Base-by-base conservation (phyloP, 306 rosid genomes). In the Begonia masoniana region DNA sequence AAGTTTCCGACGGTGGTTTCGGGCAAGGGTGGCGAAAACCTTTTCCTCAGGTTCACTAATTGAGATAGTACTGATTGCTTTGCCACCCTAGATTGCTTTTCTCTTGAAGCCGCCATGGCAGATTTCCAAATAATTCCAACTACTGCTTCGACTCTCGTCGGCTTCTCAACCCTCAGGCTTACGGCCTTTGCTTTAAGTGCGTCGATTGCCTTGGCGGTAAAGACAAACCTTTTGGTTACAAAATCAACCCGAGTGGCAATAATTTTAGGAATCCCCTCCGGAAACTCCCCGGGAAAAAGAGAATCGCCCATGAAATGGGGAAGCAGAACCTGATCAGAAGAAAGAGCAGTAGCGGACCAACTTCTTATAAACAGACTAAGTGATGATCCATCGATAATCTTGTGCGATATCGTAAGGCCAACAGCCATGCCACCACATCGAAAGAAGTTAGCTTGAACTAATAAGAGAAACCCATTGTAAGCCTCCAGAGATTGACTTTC, bases 401-500 rank as follows among this genome's bases (percentile, higher is more conserved):
- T 76, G 53, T 84, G 89, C 6, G 78, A 69, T 10, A 72, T 35
- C 49, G 68, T 64, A 5, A 63, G 4, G 9, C 80, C 75, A 8
- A 81, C 61, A 8, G 80, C 79, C 35, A 81, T 58, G 39, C 82
- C 83, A 3, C 83, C 84, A 41, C 89, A 76, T 26, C 57, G 51
- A 24, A 84, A 81, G 8, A 64, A 10, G 10, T 55, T 80, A 4
- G 64, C 78, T 53, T 58, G 63, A 43, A 58, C 70, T 10, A 65
- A 9, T 7, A 65, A 10, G 9, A 65, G 15, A 48, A 36, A 50
- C 45, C 64, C 70, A 9, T 15, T 45, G 16, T 12, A 47, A 4
- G 69, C 69, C 41, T 50, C 61, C 4, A 41, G 26, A n/a, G 62
- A n/a, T 21, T 13, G 58, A 10, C 15, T 41, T 23, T 53, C 39